These are phyloP conservation scores for Barbatosphaeria neglecta DNA, from an alignment of 495 filamentous ascomycete species.

Conservation along the genomic window DNA sequence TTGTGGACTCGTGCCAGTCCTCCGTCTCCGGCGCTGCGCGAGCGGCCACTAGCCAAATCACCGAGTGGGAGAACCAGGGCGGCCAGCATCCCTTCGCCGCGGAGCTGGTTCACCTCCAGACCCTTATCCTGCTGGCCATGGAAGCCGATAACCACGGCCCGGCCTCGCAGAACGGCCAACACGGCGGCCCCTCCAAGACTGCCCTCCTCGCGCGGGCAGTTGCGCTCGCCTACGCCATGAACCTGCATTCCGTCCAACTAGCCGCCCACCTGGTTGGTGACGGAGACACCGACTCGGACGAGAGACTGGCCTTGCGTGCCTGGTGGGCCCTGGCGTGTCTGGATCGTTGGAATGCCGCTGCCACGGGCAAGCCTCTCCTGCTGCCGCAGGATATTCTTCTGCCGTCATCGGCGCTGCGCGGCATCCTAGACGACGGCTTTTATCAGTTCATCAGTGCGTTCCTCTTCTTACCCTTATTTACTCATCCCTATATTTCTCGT, in stretches of 20 bases:
- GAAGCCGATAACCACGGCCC: conserved; percentile 40
- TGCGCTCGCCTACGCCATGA: conserved; percentile 45
- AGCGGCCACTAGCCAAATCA: conserved; percentile 37
- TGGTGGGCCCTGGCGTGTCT: conserved; percentile 69
- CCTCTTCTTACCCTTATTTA: not conserved
- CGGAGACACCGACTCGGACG: conserved; percentile 55
- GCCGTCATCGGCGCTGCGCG: conserved; percentile 49
- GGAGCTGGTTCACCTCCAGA: conserved; percentile 53
- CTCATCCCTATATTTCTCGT: not conserved
- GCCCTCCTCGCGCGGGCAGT: conserved; percentile 45
- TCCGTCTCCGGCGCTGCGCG: conserved; percentile 19
- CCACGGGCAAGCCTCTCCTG: conserved; percentile 44
- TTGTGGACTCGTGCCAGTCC: conserved; percentile 45
- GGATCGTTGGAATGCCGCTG: conserved; percentile 64
- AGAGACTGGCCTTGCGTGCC: conserved; percentile 55
- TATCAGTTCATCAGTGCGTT: conserved; percentile 61
- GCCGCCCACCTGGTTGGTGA: conserved; percentile 12
- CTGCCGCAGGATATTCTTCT: conserved; percentile 52
- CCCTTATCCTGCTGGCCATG: conserved; percentile 48
- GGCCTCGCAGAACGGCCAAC: conserved; percentile 17
- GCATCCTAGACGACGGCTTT: conserved; percentile 51
- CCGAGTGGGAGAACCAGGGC: conserved; percentile 41
- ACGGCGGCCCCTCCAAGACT: conserved; percentile 19
- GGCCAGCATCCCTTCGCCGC: conserved; percentile 29
- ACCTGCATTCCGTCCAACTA: conserved; percentile 33